Percentiles rank a stretch among this genome's conserved stretches.
Evolutionary conservation across 164 flowering plant genomes (phyloP).

Genomic region (Houttuynia cordata): DNA sequence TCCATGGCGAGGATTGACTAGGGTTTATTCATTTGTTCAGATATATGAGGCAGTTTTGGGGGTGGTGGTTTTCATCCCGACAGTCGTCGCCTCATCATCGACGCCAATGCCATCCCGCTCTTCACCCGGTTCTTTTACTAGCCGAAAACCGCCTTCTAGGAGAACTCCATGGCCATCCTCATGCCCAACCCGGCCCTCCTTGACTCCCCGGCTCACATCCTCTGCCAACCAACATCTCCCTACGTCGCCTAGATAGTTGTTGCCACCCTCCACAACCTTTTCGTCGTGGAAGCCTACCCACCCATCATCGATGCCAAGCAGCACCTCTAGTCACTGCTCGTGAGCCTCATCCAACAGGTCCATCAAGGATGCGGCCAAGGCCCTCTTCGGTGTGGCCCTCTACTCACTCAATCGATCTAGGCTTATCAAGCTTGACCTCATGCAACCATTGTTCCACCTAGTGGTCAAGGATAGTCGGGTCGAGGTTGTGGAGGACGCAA

Average conservation of each 20-base stretch:
- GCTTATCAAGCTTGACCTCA: constrained; percentile 55
- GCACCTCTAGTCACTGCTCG: constrained; percentile 52
- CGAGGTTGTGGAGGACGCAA: constrained; percentile 75
- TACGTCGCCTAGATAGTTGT: constrained; percentile 54
- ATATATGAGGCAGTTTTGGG: too few species aligned
- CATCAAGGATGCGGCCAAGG: constrained; percentile 66
- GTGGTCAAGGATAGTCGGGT: constrained; percentile 43
- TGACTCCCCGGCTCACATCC: constrained; percentile 71
- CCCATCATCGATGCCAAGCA: constrained; percentile 73
- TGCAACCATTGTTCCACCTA: constrained; percentile 39
- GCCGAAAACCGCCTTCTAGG: constrained; percentile 29
- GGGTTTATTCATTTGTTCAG: too few species aligned
- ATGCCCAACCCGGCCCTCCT: constrained; percentile 71
- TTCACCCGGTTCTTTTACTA: constrained; percentile 54
- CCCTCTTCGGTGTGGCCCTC: constrained; percentile 62
- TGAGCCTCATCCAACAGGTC: constrained; percentile 43
- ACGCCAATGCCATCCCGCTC: constrained; percentile 63
- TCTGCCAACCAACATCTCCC: constrained; percentile 35
- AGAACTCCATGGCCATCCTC: constrained; percentile 75
- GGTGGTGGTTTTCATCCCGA: too few species aligned
- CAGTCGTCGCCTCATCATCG: constrained; percentile 46
- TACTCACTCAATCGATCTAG: constrained; percentile 43
- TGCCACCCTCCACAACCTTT: constrained; percentile 62
- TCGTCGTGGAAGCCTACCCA: constrained; percentile 43
- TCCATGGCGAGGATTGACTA: too few species aligned